Evolutionary conservation across 202 grass and related monocot genomes (phyloP).

Genomic region (Carex arenaria): DNA sequence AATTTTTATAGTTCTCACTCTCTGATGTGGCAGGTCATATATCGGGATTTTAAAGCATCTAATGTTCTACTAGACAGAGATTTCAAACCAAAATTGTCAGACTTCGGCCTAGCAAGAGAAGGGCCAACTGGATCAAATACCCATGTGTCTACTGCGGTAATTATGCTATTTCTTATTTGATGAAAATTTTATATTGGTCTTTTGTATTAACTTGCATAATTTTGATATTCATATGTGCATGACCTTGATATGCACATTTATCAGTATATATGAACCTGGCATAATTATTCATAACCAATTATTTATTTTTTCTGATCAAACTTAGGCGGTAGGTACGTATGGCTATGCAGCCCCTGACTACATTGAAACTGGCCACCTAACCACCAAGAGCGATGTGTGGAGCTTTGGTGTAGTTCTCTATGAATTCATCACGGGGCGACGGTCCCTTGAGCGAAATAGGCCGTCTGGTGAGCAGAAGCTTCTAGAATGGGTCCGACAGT

Average conservation of each 20-base stretch:
- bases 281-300: not conserved
- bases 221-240: not conserved
- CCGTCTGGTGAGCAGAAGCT: conserved; percentile 71
- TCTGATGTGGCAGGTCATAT: conserved; percentile 64
- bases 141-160: conserved; percentile 88
- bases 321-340: conserved; percentile 73
- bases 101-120: conserved; percentile 84
- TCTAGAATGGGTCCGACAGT: conserved; percentile 77
- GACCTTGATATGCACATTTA: not conserved
- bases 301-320: not conserved
- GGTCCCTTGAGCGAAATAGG: conserved; percentile 58
- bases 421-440: conserved; percentile 79
- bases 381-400: conserved; percentile 72
- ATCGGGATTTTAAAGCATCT: conserved; percentile 95
- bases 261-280: not conserved
- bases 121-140: conserved; percentile 70
- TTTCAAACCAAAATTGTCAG: conserved; percentile 72
- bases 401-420: conserved; percentile 83
- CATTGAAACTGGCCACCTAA: conserved; percentile 68
- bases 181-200: not conserved
- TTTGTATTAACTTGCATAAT: not conserved
- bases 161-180: not conserved
- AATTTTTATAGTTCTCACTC: not conserved
- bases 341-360: conserved; percentile 98
- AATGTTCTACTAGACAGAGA: conserved; percentile 84